Evolutionary conservation across 495 filamentous ascomycete species (phyloP).

Genomic region (Podospora anserina): DNA sequence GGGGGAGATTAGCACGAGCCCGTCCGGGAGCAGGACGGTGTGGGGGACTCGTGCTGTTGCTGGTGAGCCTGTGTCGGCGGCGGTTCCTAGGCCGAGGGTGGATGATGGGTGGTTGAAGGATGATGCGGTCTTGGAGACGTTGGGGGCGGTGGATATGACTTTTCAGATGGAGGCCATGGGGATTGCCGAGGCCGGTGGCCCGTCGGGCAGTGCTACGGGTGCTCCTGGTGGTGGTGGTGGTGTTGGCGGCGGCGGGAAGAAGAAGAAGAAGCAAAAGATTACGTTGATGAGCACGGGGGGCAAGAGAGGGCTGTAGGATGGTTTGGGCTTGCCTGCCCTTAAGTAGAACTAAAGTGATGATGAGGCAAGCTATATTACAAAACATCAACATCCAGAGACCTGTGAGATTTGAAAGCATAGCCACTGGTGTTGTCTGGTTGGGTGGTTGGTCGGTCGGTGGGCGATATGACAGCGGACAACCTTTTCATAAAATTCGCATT

Average conservation of each 20-base stretch:
- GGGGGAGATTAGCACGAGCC: conserved; percentile 67
- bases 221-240: conserved; percentile 20
- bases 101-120: conserved; percentile 82
- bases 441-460: background rate
- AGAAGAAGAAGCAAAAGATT: conserved; percentile 92
- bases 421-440: background rate
- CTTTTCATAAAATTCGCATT: background rate
- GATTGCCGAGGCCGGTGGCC: conserved; percentile 30
- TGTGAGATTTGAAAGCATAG: background rate
- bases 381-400: background rate
- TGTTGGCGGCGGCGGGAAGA: conserved; percentile 54
- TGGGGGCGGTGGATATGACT: conserved; percentile 39
- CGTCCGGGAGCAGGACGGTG: conserved; percentile 69
- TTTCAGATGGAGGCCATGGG: conserved; percentile 47
- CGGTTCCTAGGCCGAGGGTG: conserved; percentile 31
- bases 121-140: conserved; percentile 35
- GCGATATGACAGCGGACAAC: background rate
- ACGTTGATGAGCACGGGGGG: conserved; percentile 82
- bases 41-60: conserved; percentile 76
- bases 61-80: conserved; percentile 38
- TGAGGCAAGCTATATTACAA: background rate
- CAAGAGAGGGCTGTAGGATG: conserved; percentile 27
- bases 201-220: conserved; percentile 23
- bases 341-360: too few relatives aligned
- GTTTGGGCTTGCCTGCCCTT: background rate